Percentiles rank a stretch among this genome's conserved stretches.
Evolutionary conservation across 139 green algal species (phyloP).

Genomic region (Parachlorella kessleri): DNA sequence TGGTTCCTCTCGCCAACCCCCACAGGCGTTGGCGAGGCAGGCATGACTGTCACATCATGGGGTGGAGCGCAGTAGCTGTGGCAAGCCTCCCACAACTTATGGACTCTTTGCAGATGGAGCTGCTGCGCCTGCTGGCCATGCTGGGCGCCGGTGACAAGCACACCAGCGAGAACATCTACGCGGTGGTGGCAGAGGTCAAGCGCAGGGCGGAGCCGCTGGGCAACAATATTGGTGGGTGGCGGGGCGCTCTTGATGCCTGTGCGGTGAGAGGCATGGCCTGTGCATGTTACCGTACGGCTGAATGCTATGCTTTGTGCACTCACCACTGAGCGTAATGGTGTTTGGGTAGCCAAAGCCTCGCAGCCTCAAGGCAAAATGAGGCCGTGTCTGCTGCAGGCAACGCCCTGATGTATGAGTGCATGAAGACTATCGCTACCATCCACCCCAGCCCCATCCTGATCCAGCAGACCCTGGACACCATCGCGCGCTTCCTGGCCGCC

Average conservation of each 20-base stretch:
- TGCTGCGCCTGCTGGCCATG: constrained; percentile 87
- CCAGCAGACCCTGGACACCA: constrained; percentile 66
- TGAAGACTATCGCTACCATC: constrained; percentile 89
- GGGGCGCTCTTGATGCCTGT: too few species aligned
- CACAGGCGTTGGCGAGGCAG: too few species aligned
- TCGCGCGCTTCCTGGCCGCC: constrained; percentile 79
- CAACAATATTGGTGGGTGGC: constrained; percentile 27
- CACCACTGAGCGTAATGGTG: too few species aligned
- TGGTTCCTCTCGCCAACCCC: too few species aligned
- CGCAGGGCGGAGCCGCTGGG: constrained; percentile 50
- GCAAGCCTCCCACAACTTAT: too few species aligned
- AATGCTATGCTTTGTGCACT: too few species aligned
- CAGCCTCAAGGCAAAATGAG: too few species aligned
- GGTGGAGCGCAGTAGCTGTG: too few species aligned
- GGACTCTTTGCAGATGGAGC: constrained; percentile 98
- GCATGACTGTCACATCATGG: too few species aligned
- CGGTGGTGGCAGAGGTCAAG: constrained; percentile 70
- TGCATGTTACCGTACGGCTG: too few species aligned
- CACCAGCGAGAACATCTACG: constrained; percentile 85
- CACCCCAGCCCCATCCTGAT: constrained; percentile 87
- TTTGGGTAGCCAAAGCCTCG: too few species aligned
- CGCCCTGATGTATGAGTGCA: constrained; percentile 92
- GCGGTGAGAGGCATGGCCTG: too few species aligned
- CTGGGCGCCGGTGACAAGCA: constrained; percentile 82
- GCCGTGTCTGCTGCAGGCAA: constrained; percentile 86